These are phyloP conservation scores for Rhodomyrtus tomentosa DNA, from an alignment of 345 rosid species.

Conservation along the genomic window DNA sequence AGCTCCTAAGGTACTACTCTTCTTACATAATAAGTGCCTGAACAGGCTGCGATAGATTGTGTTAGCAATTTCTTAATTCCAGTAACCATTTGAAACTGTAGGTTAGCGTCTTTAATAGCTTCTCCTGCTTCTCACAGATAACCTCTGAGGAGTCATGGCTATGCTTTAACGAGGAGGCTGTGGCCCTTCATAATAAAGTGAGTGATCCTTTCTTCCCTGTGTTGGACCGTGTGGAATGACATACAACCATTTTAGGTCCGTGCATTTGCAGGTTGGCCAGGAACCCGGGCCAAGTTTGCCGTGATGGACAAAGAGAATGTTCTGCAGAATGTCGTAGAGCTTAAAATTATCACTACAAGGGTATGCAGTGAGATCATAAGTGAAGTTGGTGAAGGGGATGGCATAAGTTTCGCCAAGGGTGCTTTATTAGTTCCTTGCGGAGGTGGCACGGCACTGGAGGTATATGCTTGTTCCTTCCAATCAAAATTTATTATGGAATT, in stretches of 20 bases:
- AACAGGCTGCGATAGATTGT: neutral
- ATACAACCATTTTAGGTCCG: slow-evolving; percentile 61
- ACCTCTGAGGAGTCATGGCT: slow-evolving; percentile 85
- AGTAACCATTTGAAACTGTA: neutral
- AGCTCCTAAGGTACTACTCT: slow-evolving; percentile 68
- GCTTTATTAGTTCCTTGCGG: slow-evolving; percentile 66
- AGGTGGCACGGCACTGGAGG: slow-evolving; percentile 64
- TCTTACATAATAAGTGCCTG: neutral
- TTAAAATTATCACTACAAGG: slow-evolving; percentile 71
- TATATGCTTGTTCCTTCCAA: slow-evolving; percentile 5
- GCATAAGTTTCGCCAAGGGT: slow-evolving; percentile 31
- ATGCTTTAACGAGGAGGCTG: slow-evolving; percentile 64
- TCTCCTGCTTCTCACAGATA: slow-evolving; percentile 34
- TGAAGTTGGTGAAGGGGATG: slow-evolving; percentile 21
- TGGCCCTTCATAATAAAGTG: slow-evolving; percentile 77
- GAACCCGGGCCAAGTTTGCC: slow-evolving; percentile 69
- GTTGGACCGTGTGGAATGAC: slow-evolving; percentile 2
- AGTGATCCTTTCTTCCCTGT: neutral
- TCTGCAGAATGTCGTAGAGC: slow-evolving; percentile 31
- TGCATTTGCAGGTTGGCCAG: slow-evolving; percentile 99
- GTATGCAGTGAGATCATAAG: slow-evolving; percentile 10
- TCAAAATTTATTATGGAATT: neutral
- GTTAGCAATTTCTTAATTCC: neutral
- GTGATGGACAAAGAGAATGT: slow-evolving; percentile 27
- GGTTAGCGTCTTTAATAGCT: neutral